Conservation (phyloP, 225 moss, liverwort and hornwort species). For the Rhytidiadelphus loreus region DNA sequence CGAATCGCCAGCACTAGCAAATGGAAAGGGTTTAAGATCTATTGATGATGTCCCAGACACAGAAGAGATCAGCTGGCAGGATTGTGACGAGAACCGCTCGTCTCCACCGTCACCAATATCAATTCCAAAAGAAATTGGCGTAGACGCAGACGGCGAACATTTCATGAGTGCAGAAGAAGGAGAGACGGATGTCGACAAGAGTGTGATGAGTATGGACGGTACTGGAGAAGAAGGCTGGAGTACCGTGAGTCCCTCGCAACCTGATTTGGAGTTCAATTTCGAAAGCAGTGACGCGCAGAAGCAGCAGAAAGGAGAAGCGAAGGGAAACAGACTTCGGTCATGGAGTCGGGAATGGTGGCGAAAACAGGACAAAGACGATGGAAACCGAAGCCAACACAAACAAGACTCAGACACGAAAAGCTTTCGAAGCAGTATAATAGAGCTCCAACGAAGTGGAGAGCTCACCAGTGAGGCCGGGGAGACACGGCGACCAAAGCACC, state of each 20-base stretch:
- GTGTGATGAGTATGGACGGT: constrained; percentile 28
- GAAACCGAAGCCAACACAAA: constrained; percentile 13
- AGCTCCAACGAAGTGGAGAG: constrained; percentile 43
- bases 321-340: constrained; percentile 14
- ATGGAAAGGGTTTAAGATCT: not conserved
- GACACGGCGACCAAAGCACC: constrained; percentile 25
- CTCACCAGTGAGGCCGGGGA: constrained; percentile 25
- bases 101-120: constrained; percentile 27
- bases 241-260: constrained; percentile 85
- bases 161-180: constrained; percentile 55
- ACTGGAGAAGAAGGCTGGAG: constrained; percentile 86
- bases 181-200: constrained; percentile 45
- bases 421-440: constrained; percentile 17
- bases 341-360: constrained; percentile 98
- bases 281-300: constrained; percentile 38
- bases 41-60: constrained; percentile 14
- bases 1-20: constrained; percentile 13
- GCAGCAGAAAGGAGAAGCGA: constrained; percentile 4
- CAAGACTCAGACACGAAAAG: constrained; percentile 67
- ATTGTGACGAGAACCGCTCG: constrained; percentile 29
- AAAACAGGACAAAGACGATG: constrained; percentile 47
- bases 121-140: not conserved
- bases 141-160: constrained; percentile 34
- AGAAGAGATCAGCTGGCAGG: constrained; percentile 46
- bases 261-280: constrained; percentile 64